A percentile compares a stretch with the other conserved stretches of the same genome.
phyloP scores from a whole-genome alignment of 495 filamentous ascomycete species.

The Aspergillus ostianus region DNA sequence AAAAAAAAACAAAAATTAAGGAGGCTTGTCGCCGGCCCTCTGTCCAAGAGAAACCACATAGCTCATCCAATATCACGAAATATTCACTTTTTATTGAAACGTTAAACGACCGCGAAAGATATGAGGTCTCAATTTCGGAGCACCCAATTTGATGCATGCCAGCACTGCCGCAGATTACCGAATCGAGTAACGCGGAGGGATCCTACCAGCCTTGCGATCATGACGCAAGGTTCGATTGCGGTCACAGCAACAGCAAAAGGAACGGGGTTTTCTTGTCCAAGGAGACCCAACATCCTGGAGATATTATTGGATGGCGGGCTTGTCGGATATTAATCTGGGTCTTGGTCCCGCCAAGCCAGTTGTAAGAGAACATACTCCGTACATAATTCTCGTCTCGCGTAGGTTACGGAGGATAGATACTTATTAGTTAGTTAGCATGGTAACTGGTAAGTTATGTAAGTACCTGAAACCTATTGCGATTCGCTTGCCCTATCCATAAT shows the following conservation, averaged over 20 bases:
- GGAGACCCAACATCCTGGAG: background rate
- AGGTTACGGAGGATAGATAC: background rate
- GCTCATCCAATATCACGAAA: background rate
- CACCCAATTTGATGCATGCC: background rate
- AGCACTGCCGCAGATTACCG: background rate
- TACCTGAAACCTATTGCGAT: background rate
- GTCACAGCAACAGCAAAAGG: background rate
- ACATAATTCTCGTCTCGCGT: background rate
- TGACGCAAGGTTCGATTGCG: conserved; percentile 11
- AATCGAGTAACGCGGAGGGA: background rate
- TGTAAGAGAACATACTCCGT: too few relatives aligned
- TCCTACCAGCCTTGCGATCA: conserved; percentile 2
- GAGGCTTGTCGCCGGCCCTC: too few relatives aligned
- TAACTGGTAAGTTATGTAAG: too few relatives aligned
- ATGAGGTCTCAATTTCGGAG: conserved; percentile 5
- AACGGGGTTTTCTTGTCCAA: background rate
- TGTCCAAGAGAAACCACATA: background rate
- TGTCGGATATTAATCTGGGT: conserved; percentile 16
- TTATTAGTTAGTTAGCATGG: background rate
- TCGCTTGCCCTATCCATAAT: background rate
- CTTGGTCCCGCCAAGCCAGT: conserved; percentile 10
- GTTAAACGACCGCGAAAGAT: background rate
- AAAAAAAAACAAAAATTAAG: too few relatives aligned
- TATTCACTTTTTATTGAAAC: background rate
- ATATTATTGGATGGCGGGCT: background rate